Conservation (phyloP, 352 stramenopile genomes). For the Globisporangium cederbergense region DNA sequence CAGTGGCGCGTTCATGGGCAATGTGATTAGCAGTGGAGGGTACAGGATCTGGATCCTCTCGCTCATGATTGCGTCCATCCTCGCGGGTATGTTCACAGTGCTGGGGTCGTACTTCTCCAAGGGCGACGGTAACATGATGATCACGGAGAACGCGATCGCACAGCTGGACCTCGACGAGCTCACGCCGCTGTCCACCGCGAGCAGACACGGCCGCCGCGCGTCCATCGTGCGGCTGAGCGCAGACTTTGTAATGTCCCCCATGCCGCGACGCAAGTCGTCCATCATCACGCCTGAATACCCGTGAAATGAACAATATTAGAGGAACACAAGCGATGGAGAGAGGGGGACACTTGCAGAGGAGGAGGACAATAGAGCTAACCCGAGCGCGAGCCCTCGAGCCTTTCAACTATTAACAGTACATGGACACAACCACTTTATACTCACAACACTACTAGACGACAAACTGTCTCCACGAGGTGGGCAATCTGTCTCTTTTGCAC, state of each 20-base stretch:
- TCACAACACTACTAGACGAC: background rate
- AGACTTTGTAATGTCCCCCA: slow-evolving; percentile 35
- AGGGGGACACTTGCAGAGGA: background rate
- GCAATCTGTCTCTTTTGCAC: background rate
- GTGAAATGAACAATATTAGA: background rate
- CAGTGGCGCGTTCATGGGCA: slow-evolving; percentile 61
- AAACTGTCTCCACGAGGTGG: background rate
- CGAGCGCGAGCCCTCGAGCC: too few species aligned
- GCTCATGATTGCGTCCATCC: slow-evolving; percentile 52
- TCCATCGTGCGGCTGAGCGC: slow-evolving; percentile 35
- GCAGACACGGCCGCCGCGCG: slow-evolving; percentile 25
- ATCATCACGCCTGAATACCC: background rate
- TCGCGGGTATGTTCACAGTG: slow-evolving; percentile 55
- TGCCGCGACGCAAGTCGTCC: slow-evolving; percentile 17
- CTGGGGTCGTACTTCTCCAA: slow-evolving; percentile 56
- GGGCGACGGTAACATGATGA: slow-evolving; percentile 20
- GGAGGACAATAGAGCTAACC: background rate
- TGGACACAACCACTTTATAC: slow-evolving; percentile 1
- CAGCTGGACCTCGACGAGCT: slow-evolving; percentile 26
- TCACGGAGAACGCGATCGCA: slow-evolving; percentile 25
- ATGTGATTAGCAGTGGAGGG: slow-evolving; percentile 45
- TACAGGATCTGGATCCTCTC: slow-evolving; percentile 59
- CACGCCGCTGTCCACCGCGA: slow-evolving; percentile 35
- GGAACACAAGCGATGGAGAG: background rate
- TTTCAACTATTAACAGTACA: background rate